Percentiles rank a stretch among this genome's conserved stretches.
Conservation (phyloP, 805 yeast species). For the Suhomyces pyralidae region DNA sequence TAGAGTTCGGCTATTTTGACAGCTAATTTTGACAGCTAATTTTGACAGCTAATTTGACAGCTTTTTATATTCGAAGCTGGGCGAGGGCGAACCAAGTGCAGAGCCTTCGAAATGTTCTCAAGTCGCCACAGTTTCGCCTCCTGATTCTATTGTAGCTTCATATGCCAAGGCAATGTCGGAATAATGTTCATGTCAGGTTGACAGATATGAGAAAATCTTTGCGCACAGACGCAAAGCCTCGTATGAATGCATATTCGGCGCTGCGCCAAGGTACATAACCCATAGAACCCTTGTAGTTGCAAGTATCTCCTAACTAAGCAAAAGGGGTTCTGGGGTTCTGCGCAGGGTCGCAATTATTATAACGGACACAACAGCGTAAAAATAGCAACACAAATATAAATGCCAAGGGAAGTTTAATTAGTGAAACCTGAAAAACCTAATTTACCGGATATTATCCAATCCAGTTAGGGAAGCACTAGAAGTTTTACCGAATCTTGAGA, state of each 20-base stretch:
- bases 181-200: neutral
- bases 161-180: neutral
- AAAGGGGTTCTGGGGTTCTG: neutral
- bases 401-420: too few species aligned
- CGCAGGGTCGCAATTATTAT: neutral
- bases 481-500: neutral
- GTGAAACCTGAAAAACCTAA: too few species aligned
- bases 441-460: too few species aligned
- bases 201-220: neutral
- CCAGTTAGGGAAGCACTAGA: too few species aligned
- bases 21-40: neutral
- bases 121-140: neutral
- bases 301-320: too few species aligned
- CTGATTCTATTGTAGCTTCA: too few species aligned
- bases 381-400: neutral
- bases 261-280: too few species aligned
- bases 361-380: neutral
- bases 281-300: too few species aligned
- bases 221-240: constrained; percentile 17
- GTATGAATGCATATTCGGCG: too few species aligned
- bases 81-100: neutral
- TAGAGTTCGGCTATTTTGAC: neutral
- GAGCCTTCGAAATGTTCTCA: neutral
- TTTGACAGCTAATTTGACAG: too few species aligned
- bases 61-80: neutral